Base-by-base conservation (phyloP, 2,329 filamentous ascomycete genomes). In the Beauveria caledonica region DNA sequence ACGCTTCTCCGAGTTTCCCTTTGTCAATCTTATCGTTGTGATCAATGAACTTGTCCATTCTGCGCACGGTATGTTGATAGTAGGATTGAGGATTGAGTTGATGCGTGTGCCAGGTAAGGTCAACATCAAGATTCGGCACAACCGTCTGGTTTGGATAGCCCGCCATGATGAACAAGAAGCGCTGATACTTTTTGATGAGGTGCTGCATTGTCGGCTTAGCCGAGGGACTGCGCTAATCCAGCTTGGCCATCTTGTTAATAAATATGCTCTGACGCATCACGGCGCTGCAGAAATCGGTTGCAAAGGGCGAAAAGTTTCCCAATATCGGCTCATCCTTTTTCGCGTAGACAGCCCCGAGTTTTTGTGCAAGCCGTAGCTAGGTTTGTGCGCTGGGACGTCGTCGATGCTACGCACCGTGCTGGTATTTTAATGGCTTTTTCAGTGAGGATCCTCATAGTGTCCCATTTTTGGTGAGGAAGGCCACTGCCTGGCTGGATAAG, bases 11-110 rank as follows among this genome's bases (percentile, higher is more conserved):
- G 7, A 95, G 79, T 53, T 78, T 80, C 15, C 75, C 76, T 67
- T 92, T 87, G 53, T 86, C 84, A 23, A 95, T 85, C 73, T 93
- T 93, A 76, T 95, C 91, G 70, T 94, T 87, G 68, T 95, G 90
- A 68, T 92, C 86, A 65, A 93, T 81, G 68, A 91, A 90, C 53
- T 80, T 83, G 1, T 62, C 62, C 0, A 78, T 80, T 23, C 71
- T 70, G 0, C 55, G 59, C 1, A 79, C 68, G 1, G 82, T 86
- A 68, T 82, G 86, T 3, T 69, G 62, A 66, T 84, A 87, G 73
- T 94, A 94, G 3, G 75, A 68, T 2, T 69, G 67, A 0, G 89
- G 87, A 9, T 76, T 81, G 3, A 93, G 81, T 69, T 93, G 88
- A 67, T 93, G 89, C 0, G 89, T 93, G 69, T 95, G 90, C 88